Evolutionary conservation across 192 early-diverging fungal species (phyloP).

Genomic region (Gonapodya prolifera): DNA sequence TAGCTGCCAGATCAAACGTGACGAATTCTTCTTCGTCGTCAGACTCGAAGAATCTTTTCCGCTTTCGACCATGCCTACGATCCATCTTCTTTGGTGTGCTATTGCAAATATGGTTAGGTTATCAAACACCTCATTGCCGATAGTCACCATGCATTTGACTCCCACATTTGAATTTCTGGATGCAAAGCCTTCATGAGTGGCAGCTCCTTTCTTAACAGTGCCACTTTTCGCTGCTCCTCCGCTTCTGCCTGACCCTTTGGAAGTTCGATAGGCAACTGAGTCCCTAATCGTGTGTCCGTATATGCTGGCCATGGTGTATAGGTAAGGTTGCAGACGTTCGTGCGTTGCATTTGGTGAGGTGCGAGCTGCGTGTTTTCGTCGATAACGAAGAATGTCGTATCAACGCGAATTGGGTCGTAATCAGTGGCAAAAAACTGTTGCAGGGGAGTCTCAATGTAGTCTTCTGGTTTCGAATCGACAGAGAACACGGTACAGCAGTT

Average conservation of each 20-base stretch:
- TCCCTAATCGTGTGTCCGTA: constrained; percentile 34
- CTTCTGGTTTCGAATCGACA: constrained; percentile 31
- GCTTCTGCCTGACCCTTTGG: constrained; percentile 24
- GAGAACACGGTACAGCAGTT: constrained; percentile 63
- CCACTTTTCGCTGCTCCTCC: constrained; percentile 33
- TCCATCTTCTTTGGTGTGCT: neutral
- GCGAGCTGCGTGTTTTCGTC: constrained; percentile 60
- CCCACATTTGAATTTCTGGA: neutral
- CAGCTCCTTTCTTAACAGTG: constrained; percentile 33
- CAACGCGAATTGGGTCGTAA: constrained; percentile 52
- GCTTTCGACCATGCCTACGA: neutral
- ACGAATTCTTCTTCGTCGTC: constrained; percentile 26
- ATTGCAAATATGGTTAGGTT: too few species aligned
- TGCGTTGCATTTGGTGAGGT: constrained; percentile 47
- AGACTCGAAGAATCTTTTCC: neutral
- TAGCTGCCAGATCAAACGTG: neutral
- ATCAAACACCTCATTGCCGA: too few species aligned
- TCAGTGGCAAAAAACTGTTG: constrained; percentile 73
- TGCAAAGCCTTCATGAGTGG: neutral
- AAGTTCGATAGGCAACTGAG: constrained; percentile 33
- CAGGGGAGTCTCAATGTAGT: constrained; percentile 25
- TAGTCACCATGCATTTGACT: neutral
- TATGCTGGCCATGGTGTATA: constrained; percentile 33
- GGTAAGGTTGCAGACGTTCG: constrained; percentile 46
- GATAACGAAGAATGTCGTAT: constrained; percentile 49